Base-by-base conservation (phyloP, 129 eudicot species). In the Escallonia rubra region DNA sequence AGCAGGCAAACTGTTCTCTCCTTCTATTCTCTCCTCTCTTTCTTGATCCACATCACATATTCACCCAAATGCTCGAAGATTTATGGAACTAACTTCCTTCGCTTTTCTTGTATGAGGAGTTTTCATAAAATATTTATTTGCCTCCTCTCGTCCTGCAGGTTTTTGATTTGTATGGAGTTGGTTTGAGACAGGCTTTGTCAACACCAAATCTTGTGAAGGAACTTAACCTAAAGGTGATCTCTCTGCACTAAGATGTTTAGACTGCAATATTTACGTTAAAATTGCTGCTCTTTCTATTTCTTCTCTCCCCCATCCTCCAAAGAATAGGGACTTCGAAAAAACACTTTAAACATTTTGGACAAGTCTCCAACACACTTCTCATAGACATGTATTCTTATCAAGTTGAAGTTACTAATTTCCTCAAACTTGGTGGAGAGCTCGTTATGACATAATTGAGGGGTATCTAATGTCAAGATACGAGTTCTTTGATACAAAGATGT, bases 101-200 rank as follows among this genome's bases (percentile, higher is more conserved):
- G 46, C 11, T 9, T 45, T 55, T 23, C 13, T n/a, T 74, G 23
- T 45, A 11, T 6, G 58, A 39, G 53, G 16, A 59, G 45, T 12
- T 42, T 54, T 63, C 3, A 53, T 42, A 7, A 48, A 71, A 23
- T 23, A 48, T 5, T 65, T 16, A 47, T 45, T 43, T 16, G 40
- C 42, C 4, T 34, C 43, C 38, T 57, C 46, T 43, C 14, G 58
- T 13, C 50, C 61, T 60, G 61, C 66, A 93, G 99, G 90, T 90
- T 52, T 82, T 83, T 80, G 96, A 89, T 81, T 76, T 79, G 34
- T 94, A 94, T 79, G 90, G 97, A 61, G 77, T 94, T 78, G 93
- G 99, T 62, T 58, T n/a, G 69, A 79, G 93, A 67, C 66, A 74
- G 82, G 86, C 90, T 71, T 81, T 69, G 71, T 66, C 87, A 56